Base-by-base conservation (phyloP, 306 rosid genomes). In the Trifolium dubium region DNA sequence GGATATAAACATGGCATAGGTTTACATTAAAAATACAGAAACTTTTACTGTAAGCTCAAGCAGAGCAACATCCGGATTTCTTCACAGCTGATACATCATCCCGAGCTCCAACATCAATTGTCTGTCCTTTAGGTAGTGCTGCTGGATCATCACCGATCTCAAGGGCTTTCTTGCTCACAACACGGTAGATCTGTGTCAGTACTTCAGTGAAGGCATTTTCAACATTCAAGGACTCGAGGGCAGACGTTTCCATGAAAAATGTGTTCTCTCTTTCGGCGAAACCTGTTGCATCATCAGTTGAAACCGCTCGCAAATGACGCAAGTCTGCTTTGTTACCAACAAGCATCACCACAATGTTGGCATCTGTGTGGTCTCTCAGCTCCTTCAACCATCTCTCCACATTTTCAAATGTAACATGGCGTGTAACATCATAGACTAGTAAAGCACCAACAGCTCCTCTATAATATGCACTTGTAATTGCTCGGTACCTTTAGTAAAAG, bases 371-470 rank as follows among this genome's bases (percentile, higher is more conserved):
- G 80, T 77, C 92, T 73, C 97, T 86, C 31, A 92, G 88, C 82
- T 92, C 97, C 86, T 87, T 92, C 80, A 92, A 72, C 97, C 97
- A 92, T 82, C 92, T 92, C 71, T 83, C 89, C 81, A 89, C 91
- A 68, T 87, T 89, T 75, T 89, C 91, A 82, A 87, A 91, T 72
- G 96, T 89, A 11, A 85, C 89, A 70, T 86, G 43, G 29, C 97
- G 91, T 5, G 97, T 86, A 76, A 89, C 91, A 31, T 92, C 97
- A 63, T 92, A 92, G 28, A 92, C 97, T 23, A 92, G 85, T 31
- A 92, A 79, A 10, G 97, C 97, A 4, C 97, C 97, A n/a, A 89
- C 96, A 18, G 92, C 96, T 66, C 96, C 92, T 3, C 92, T 78
- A 56, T 89, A 89, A 71, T 89, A 92, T 51, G 97, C 96, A 71